A percentile compares a stretch with the other conserved stretches of the same genome.
Conservation (phyloP, 2,329 filamentous ascomycete species). For the Neonectria sp. region DNA sequence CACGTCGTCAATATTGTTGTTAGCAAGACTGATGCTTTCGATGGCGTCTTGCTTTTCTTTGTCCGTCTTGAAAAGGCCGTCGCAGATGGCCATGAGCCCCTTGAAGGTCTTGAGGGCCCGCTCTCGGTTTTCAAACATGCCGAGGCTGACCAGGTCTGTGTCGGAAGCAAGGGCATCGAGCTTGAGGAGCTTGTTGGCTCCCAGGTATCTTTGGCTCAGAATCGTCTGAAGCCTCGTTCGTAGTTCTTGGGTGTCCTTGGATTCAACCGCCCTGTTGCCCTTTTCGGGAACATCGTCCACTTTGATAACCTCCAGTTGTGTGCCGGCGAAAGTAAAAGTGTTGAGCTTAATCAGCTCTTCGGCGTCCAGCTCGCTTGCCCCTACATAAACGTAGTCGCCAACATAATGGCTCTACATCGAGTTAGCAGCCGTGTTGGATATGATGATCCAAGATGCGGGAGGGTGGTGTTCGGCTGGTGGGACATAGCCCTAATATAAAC, state of each 20-base stretch:
- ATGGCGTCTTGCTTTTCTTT: conserved; percentile 84
- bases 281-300: conserved; percentile 58
- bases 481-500: conserved; percentile 37
- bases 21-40: conserved; percentile 84
- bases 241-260: conserved; percentile 70
- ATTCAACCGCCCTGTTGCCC: conserved; percentile 60
- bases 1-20: conserved; percentile 84
- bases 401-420: conserved; percentile 77
- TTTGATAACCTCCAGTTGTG: conserved; percentile 70
- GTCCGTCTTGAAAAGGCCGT: conserved; percentile 80
- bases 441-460: conserved; percentile 40
- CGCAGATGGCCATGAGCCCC: conserved; percentile 89
- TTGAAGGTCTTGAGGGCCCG: conserved; percentile 91
- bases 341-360: conserved; percentile 78
- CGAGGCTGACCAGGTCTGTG: conserved; percentile 78
- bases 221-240: conserved; percentile 79
- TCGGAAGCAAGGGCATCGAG: conserved; percentile 85
- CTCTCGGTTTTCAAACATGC: conserved; percentile 80
- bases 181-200: conserved; percentile 81
- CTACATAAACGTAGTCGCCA: conserved; percentile 79
- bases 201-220: conserved; percentile 81
- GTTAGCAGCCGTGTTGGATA: conserved; percentile 71
- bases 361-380: conserved; percentile 74
- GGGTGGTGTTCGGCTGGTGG: conserved; percentile 39
- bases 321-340: conserved; percentile 77